Percentiles rank a stretch among this genome's conserved stretches.
Conservation (phyloP, 306 rosid species). For the Nissolia schottii region DNA sequence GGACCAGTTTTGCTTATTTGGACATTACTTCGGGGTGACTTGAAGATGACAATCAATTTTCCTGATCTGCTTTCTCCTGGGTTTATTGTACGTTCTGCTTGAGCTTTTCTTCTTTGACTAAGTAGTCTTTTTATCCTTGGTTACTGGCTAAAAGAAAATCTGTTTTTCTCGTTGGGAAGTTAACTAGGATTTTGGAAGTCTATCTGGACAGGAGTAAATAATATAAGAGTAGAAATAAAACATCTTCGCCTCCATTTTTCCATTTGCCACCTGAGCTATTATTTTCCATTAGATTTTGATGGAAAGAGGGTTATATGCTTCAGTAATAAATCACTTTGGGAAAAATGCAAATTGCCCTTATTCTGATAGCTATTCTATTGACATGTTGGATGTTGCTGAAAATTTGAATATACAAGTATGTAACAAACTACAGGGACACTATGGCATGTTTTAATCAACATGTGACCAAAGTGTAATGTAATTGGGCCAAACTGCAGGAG, state of each 20-base stretch:
- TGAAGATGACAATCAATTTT: conserved; percentile 56
- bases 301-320: not conserved
- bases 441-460: not conserved
- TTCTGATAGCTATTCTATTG: not conserved
- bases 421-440: not conserved
- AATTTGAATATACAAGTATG: not conserved
- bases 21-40: conserved; percentile 68
- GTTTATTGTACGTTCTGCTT: conserved; percentile 48
- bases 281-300: not conserved
- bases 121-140: not conserved
- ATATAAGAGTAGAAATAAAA: not conserved
- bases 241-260: not conserved
- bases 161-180: not conserved
- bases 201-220: conserved; percentile 1
- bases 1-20: conserved; percentile 60
- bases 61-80: conserved; percentile 65
- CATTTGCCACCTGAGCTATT: conserved; percentile 4
- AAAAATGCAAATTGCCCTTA: not conserved
- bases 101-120: conserved; percentile 4
- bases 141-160: not conserved
- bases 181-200: not conserved
- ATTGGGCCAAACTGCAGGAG: not conserved
- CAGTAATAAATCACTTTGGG: not conserved
- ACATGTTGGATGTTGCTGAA: not conserved
- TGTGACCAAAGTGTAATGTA: not conserved